A percentile compares a stretch with the other conserved stretches of the same genome.
Evolutionary conservation across 2,329 filamentous ascomycete species (phyloP).

Genomic region (Sporothrix curviconia): DNA sequence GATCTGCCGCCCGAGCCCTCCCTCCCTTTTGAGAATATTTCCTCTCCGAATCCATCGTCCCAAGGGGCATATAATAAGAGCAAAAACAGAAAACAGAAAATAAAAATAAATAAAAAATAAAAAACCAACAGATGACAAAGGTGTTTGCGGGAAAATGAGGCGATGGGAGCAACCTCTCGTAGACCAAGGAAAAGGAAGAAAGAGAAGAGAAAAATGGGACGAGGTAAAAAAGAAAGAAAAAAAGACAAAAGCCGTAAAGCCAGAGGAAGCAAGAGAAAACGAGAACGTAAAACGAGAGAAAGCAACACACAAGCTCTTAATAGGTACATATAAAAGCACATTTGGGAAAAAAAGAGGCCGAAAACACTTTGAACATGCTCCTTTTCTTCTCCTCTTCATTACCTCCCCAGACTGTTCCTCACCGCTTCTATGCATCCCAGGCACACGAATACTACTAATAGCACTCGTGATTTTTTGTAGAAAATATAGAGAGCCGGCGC

Average conservation of each 20-base stretch:
- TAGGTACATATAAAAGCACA: slow-evolving; percentile 9
- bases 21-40: neutral
- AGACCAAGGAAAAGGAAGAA: neutral
- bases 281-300: neutral
- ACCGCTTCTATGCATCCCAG: neutral
- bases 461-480: neutral
- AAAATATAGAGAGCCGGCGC: neutral
- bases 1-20: neutral
- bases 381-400: neutral
- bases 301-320: slow-evolving; percentile 10
- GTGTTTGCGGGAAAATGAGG: too few relatives aligned
- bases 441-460: neutral
- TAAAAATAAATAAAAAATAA: neutral
- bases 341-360: neutral
- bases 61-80: slow-evolving; percentile 7
- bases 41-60: neutral
- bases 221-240: neutral
- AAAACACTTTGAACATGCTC: neutral
- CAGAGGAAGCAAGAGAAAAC: too few relatives aligned
- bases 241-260: neutral
- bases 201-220: neutral
- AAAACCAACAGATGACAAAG: too few relatives aligned
- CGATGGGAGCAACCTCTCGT: neutral
- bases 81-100: neutral
- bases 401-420: neutral